These are phyloP conservation scores for Malassezia slooffiae DNA, from an alignment of 1,284 basidiomycete genomes.

Conservation along the genomic window DNA sequence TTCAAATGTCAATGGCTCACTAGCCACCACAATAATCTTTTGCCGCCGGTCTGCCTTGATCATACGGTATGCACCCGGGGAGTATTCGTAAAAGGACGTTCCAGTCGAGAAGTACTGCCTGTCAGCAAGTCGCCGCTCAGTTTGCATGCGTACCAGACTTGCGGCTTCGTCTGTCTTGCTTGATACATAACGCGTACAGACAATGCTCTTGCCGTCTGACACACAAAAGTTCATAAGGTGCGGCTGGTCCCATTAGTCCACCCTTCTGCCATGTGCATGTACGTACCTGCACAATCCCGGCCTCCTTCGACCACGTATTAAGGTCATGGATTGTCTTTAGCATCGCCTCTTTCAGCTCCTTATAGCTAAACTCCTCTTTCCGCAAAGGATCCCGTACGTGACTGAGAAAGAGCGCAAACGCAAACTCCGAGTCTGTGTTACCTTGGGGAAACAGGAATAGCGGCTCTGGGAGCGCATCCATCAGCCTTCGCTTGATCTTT, in stretches of 20 bases:
- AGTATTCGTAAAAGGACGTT: conserved; percentile 74
- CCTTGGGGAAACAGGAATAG: conserved; percentile 38
- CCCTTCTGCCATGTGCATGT: too few relatives aligned
- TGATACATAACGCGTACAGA: conserved; percentile 88
- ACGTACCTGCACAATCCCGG: conserved; percentile 23
- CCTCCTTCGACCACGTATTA: conserved; percentile 30
- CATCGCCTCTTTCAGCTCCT: conserved; percentile 30
- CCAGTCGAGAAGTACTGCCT: conserved; percentile 84
- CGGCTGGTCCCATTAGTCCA: conserved; percentile 53
- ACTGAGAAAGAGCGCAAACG: conserved; percentile 37
- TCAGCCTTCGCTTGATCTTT: conserved; percentile 32
- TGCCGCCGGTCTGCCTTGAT: conserved; percentile 89
- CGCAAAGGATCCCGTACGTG: conserved; percentile 24
- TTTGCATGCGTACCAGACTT: conserved; percentile 53
- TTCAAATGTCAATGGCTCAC: conserved; percentile 52
- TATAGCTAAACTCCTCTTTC: conserved; percentile 20
- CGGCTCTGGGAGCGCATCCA: conserved; percentile 27
- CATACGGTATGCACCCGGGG: conserved; percentile 34
- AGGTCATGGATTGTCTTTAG: conserved; percentile 33
- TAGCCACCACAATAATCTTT: conserved; percentile 66
- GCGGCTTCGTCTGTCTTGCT: conserved; percentile 83
- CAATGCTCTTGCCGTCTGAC: conserved; percentile 81
- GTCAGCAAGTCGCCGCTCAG: conserved; percentile 48
- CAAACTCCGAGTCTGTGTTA: conserved; percentile 37
- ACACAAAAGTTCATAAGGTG: conserved; percentile 92